phyloP scores from a whole-genome alignment of 2,329 filamentous ascomycete genomes.

The Penicillium brasilianum region DNA sequence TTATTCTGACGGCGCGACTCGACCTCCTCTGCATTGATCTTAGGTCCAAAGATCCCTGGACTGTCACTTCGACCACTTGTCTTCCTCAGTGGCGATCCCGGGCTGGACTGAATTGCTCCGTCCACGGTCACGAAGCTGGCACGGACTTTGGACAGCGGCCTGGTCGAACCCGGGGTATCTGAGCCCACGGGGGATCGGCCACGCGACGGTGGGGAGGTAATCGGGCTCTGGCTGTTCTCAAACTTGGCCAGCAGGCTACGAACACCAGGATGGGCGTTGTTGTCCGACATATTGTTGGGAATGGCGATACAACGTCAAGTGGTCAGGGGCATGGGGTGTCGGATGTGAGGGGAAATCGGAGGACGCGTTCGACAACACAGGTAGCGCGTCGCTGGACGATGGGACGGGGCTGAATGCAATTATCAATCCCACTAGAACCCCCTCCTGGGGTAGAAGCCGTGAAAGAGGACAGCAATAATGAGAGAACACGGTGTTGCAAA shows the following conservation, averaged over 20 bases:
- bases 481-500: conserved; percentile 26
- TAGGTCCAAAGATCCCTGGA: conserved; percentile 36
- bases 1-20: conserved; percentile 38
- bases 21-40: conserved; percentile 40
- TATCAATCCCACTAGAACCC: conserved; percentile 1
- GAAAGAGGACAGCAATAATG: conserved; percentile 3
- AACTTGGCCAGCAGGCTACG: conserved; percentile 81
- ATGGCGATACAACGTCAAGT: conserved; percentile 9
- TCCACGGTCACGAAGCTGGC: conserved; percentile 78
- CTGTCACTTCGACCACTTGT: conserved; percentile 43
- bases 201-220: conserved; percentile 68
- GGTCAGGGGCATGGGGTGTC: conserved; percentile 24
- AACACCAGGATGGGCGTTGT: conserved; percentile 56
- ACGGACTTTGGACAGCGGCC: conserved; percentile 75
- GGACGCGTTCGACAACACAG: conserved; percentile 17
- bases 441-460: conserved; percentile 1
- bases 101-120: conserved; percentile 49
- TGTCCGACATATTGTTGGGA: conserved; percentile 29
- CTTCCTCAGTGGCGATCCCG: conserved; percentile 50
- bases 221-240: conserved; percentile 68
- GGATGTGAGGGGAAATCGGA: conserved; percentile 13
- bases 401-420: background rate
- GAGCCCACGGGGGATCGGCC: conserved; percentile 68
- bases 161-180: conserved; percentile 48
- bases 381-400: conserved; percentile 12